Conservation (phyloP, 2,329 filamentous ascomycete species). For the Aspergillus persii region DNA sequence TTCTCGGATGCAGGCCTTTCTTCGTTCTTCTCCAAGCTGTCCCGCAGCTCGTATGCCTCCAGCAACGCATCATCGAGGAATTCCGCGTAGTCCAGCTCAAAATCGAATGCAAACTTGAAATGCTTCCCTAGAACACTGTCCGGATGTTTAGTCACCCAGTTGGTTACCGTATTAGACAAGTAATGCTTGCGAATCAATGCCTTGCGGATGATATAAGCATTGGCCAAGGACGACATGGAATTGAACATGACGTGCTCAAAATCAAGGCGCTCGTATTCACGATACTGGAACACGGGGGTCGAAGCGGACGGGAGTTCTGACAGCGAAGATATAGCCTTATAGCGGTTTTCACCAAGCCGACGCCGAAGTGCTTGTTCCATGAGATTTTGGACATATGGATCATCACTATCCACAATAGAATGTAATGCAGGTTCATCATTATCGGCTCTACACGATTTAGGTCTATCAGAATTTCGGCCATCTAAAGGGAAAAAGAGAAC, state of each 20-base stretch:
- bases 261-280: slow-evolving; percentile 81
- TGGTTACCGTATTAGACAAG: slow-evolving; percentile 75
- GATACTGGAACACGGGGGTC: slow-evolving; percentile 69
- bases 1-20: slow-evolving; percentile 59
- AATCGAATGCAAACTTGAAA: slow-evolving; percentile 75
- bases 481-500: slow-evolving; percentile 10
- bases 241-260: slow-evolving; percentile 71
- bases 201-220: slow-evolving; percentile 94
- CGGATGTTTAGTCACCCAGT: slow-evolving; percentile 84
- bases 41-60: slow-evolving; percentile 82
- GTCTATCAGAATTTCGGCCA: slow-evolving; percentile 32
- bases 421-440: slow-evolving; percentile 52
- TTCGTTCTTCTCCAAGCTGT: slow-evolving; percentile 71
- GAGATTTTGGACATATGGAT: slow-evolving; percentile 84
- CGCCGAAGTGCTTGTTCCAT: slow-evolving; percentile 69
- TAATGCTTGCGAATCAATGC: slow-evolving; percentile 96
- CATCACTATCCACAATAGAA: slow-evolving; percentile 79
- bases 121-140: slow-evolving; percentile 65
- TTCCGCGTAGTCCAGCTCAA: slow-evolving; percentile 95
- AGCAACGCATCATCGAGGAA: slow-evolving; percentile 91
- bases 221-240: slow-evolving; percentile 65
- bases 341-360: slow-evolving; percentile 55
- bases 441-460: slow-evolving; percentile 34
- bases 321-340: slow-evolving; percentile 55
- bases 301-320: slow-evolving; percentile 47